Percentiles rank a stretch among this genome's conserved stretches.
phyloP scores from a whole-genome alignment of 306 rosid genomes.

The Begonia fuchsioides region DNA sequence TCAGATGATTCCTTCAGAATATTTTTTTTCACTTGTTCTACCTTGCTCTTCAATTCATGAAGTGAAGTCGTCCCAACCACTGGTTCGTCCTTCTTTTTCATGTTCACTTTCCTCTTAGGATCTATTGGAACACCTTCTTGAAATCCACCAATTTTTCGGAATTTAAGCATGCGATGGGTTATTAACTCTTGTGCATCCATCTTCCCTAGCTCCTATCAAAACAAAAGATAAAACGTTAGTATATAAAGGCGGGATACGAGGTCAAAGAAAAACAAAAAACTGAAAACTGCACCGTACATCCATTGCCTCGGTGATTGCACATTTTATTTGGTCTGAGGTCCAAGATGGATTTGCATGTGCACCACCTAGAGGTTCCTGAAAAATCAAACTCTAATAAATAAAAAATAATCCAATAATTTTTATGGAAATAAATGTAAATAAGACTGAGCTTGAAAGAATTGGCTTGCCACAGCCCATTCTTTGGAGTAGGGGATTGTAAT shows the following conservation, averaged over 20 bases:
- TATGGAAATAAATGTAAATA: too few species aligned
- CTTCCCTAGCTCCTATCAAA: conserved; percentile 29
- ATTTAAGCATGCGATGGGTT: conserved; percentile 27
- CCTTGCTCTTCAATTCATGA: background rate
- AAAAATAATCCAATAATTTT: too few species aligned
- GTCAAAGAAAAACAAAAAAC: background rate
- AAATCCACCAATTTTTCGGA: conserved; percentile 28
- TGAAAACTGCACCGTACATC: conserved; percentile 19
- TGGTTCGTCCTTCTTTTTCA: conserved; percentile 13
- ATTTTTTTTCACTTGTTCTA: background rate
- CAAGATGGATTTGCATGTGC: conserved; percentile 47
- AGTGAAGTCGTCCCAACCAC: background rate
- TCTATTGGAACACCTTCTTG: conserved; percentile 35
- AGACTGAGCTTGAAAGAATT: too few species aligned
- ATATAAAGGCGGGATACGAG: too few species aligned
- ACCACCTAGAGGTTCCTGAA: conserved; percentile 56
- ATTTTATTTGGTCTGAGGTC: conserved; percentile 52
- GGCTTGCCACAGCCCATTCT: too few species aligned
- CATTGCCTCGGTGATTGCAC: conserved; percentile 29
- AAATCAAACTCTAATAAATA: background rate
- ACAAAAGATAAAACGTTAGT: background rate
- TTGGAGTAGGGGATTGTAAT: too few species aligned
- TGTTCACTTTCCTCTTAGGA: conserved; percentile 23
- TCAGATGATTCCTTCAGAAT: conserved; percentile 2
- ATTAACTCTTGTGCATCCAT: conserved; percentile 30